phyloP scores from a whole-genome alignment of 768 basidiomycete genomes.

The Kwoniella europaea region DNA sequence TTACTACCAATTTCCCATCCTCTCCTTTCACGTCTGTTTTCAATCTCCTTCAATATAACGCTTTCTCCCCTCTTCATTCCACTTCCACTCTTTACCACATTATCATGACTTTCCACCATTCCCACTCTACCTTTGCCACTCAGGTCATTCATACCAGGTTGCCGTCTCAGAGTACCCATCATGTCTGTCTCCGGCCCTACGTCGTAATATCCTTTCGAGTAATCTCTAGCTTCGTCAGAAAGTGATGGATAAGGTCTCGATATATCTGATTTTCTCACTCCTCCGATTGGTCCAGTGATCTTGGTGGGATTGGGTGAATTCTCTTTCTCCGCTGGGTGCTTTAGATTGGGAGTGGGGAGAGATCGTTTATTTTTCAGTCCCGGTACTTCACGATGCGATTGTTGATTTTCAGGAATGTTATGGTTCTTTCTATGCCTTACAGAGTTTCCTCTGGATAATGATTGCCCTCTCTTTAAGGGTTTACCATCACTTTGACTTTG shows the following conservation, averaged over 20 bases:
- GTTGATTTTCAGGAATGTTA: neutral
- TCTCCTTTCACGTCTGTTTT: conserved; percentile 21
- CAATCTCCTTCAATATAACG: conserved; percentile 26
- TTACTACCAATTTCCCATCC: conserved; percentile 23
- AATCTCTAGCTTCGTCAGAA: conserved; percentile 18
- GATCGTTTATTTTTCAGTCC: conserved; percentile 17
- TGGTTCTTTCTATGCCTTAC: neutral
- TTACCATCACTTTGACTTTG: neutral
- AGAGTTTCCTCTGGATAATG: conserved; percentile 4
- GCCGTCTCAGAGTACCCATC: conserved; percentile 20
- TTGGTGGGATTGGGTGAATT: neutral
- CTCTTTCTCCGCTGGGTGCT: neutral
- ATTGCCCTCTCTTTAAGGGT: conserved; percentile 6
- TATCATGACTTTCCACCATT: neutral
- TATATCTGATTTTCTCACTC: conserved; percentile 20
- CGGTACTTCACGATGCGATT: conserved; percentile 14
- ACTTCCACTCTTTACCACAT: neutral
- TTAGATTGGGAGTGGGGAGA: neutral
- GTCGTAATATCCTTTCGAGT: conserved; percentile 23
- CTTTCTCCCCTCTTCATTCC: conserved; percentile 17
- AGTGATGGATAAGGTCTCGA: conserved; percentile 14
- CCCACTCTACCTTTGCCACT: neutral
- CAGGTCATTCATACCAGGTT: conserved; percentile 22
- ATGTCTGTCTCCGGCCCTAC: neutral
- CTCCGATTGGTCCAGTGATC: neutral